Evolutionary conservation across 768 basidiomycete species (phyloP).

Genomic region (Psilocybe azurescens): DNA sequence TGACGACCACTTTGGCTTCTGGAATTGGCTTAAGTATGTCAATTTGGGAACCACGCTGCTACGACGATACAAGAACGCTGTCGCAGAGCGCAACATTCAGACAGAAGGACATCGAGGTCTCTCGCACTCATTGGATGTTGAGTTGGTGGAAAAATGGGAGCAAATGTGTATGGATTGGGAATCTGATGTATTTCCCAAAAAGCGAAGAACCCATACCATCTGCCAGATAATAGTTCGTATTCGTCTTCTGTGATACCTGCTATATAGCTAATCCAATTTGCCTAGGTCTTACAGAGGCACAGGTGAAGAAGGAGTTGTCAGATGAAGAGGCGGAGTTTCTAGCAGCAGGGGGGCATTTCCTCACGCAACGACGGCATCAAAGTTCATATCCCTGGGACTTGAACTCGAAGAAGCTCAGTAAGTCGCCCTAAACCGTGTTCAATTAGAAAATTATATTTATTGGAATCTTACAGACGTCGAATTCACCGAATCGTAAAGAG

Average conservation of each 20-base stretch:
- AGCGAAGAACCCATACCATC: not conserved
- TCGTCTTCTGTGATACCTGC: no score
- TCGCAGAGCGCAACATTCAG: constrained; percentile 1
- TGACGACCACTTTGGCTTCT: constrained; percentile 26
- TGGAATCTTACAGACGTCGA: constrained; percentile 1
- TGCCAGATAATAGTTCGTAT: no score
- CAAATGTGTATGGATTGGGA: constrained; percentile 9
- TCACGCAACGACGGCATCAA: not conserved
- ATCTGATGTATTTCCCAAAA: not conserved
- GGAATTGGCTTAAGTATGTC: constrained; percentile 30
- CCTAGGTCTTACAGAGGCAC: not conserved
- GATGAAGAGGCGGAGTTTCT: not conserved
- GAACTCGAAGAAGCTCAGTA: not conserved
- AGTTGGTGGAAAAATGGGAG: not conserved
- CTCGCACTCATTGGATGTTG: not conserved
- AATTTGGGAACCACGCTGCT: constrained; percentile 6
- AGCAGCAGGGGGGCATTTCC: not conserved
- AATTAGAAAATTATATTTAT: not conserved
- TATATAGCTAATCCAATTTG: not conserved
- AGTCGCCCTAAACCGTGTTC: not conserved
- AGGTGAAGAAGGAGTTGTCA: not conserved
- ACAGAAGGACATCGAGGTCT: not conserved
- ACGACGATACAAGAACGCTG: not conserved
- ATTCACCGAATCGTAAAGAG: not conserved
- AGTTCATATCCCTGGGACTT: not conserved